Conservation (phyloP, 495 filamentous ascomycete genomes). For the Podospora comata region DNA sequence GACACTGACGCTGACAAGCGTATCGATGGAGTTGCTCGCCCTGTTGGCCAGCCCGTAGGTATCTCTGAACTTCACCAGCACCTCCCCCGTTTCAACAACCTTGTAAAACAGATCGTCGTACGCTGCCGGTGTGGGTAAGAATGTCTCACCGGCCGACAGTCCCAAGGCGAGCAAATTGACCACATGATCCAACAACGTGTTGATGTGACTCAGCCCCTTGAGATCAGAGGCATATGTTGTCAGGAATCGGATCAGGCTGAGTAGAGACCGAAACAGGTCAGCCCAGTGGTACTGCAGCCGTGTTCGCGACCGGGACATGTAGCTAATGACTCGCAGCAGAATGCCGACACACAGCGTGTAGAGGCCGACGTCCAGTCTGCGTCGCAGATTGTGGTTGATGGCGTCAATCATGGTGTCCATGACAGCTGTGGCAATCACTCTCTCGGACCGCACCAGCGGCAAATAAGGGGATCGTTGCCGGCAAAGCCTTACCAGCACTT, state of each 20-base stretch:
- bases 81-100: conserved; percentile 84
- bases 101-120: conserved; percentile 99
- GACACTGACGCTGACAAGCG: conserved; percentile 74
- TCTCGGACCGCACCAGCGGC: conserved; percentile 68
- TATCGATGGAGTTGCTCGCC: conserved; percentile 68
- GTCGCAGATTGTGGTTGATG: conserved; percentile 89
- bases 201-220: conserved; percentile 55
- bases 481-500: conserved; percentile 74
- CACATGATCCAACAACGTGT: conserved; percentile 63
- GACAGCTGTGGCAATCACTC: conserved; percentile 68
- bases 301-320: conserved; percentile 74
- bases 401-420: conserved; percentile 85
- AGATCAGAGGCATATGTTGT: conserved; percentile 79
- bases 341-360: conserved; percentile 81
- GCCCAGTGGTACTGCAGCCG: conserved; percentile 89
- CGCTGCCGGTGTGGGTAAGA: conserved; percentile 81
- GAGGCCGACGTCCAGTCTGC: conserved; percentile 76
- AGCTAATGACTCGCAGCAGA: conserved; percentile 74
- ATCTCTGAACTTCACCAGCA: conserved; percentile 78
- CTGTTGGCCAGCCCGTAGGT: conserved; percentile 58
- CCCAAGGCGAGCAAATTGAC: conserved; percentile 83
- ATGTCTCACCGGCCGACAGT: conserved; percentile 83
- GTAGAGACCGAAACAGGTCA: conserved; percentile 85
- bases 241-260: conserved; percentile 87
- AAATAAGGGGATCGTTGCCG: conserved; percentile 86